phyloP scores from a whole-genome alignment of 352 stramenopile species.

The Globisporangium rhizosaccharum region DNA sequence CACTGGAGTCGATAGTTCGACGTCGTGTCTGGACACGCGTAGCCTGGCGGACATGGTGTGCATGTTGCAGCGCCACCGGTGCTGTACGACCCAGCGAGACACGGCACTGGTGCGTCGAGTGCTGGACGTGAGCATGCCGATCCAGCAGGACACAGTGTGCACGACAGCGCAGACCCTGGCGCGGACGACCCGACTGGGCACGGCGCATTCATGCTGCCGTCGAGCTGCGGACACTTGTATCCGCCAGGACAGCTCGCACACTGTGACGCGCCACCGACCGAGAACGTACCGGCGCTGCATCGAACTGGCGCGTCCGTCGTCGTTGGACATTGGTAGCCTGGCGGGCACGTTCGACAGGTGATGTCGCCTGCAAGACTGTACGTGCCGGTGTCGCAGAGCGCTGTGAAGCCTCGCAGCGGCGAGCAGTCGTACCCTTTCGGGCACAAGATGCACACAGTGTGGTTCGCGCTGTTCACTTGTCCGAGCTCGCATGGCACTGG shows the following conservation, averaged over 20 bases:
- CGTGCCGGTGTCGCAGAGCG: constrained; percentile 4
- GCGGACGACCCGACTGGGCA: constrained; percentile 43
- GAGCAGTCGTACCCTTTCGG: constrained; percentile 18
- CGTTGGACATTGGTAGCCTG: constrained; percentile 37
- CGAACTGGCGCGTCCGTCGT: constrained; percentile 14
- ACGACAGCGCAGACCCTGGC: constrained; percentile 30
- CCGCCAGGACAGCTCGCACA: constrained; percentile 28
- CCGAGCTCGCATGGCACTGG: constrained; percentile 15
- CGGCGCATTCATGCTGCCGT: constrained; percentile 42
- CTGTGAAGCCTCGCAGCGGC: not conserved
- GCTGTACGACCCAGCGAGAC: constrained; percentile 57
- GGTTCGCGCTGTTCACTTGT: constrained; percentile 32
- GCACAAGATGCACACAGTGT: constrained; percentile 12
- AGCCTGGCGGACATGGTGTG: constrained; percentile 58
- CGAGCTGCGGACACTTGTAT: constrained; percentile 40
- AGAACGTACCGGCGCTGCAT: constrained; percentile 43
- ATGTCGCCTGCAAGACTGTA: constrained; percentile 9
- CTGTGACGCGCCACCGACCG: constrained; percentile 35
- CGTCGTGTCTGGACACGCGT: constrained; percentile 62
- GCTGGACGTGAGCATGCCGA: constrained; percentile 43
- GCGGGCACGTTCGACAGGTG: constrained; percentile 5
- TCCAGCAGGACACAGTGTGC: constrained; percentile 59
- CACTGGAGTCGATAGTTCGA: constrained; percentile 43
- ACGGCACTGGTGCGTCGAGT: constrained; percentile 27
- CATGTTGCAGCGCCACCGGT: constrained; percentile 43